Conservation (phyloP, 257 asterid genomes). For the Galeopsis tetrahit region DNA sequence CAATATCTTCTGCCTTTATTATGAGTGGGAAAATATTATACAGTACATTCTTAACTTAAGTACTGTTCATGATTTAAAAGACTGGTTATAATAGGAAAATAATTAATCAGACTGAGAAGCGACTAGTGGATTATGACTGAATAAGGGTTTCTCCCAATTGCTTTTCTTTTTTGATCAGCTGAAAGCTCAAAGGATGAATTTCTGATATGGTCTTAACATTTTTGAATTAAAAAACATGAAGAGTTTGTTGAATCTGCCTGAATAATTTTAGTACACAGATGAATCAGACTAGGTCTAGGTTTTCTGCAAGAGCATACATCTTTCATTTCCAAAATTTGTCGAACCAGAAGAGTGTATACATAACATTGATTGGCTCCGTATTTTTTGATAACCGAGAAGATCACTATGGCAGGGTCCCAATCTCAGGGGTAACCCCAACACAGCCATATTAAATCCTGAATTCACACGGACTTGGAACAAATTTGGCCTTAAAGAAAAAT, state of each 20-base stretch:
- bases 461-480: no score
- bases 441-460: neutral
- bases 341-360: constrained; percentile 2
- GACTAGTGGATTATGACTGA: no score
- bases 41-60: constrained; percentile 13
- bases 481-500: no score
- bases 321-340: neutral
- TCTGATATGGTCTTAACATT: constrained; percentile 16
- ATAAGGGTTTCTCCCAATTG: no score
- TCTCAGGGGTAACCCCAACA: neutral
- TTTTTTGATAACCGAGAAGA: neutral
- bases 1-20: no score
- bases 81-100: neutral
- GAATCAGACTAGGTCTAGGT: constrained; percentile 10
- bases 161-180: no score
- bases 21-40: constrained; percentile 13
- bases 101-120: neutral
- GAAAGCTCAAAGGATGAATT: neutral
- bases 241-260: neutral
- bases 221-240: neutral
- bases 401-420: no score
- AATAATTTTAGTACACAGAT: constrained; percentile 11
- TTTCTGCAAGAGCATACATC: neutral
- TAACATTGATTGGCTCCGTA: neutral
- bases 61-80: constrained; percentile 9